A percentile compares a stretch with the other conserved stretches of the same genome.
phyloP scores from a whole-genome alignment of 1,139 yeast species.

The Candida sanyaensis region DNA sequence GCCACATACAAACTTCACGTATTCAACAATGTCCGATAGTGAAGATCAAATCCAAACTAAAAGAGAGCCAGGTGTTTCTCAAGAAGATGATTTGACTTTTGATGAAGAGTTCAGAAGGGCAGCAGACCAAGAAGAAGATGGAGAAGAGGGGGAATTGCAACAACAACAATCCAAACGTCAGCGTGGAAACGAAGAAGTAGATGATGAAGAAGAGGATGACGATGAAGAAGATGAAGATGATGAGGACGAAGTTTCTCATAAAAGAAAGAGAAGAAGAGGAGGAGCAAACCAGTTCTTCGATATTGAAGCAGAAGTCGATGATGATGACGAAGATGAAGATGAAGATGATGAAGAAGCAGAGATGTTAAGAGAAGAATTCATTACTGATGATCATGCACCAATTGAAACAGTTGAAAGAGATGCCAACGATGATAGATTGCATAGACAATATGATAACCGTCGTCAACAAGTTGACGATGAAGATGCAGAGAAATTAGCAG shows the following conservation, averaged over 20 bases:
- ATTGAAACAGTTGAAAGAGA: conserved; percentile 49
- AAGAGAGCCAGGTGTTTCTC: conserved; percentile 4
- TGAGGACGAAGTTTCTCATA: conserved; percentile 44
- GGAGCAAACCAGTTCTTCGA: conserved; percentile 90
- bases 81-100: conserved; percentile 14
- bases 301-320: conserved; percentile 99
- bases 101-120: conserved; percentile 17
- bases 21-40: conserved; percentile 11
- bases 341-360: conserved; percentile 94
- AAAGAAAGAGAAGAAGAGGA: conserved; percentile 63
- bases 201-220: conserved; percentile 45
- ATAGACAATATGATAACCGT: conserved; percentile 88
- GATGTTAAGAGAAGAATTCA: conserved; percentile 77
- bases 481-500: conserved; percentile 94
- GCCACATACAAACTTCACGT: background rate
- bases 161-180: background rate
- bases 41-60: background rate
- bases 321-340: conserved; percentile 90
- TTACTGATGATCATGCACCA: conserved; percentile 66
- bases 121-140: conserved; percentile 11
- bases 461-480: conserved; percentile 90
- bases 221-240: conserved; percentile 67
- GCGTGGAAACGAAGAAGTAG: conserved; percentile 17
- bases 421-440: conserved; percentile 66
- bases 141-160: conserved; percentile 6